These are phyloP conservation scores for Dichotomocladium elegans DNA, from an alignment of 371 early-diverging fungal genomes.

Conservation along the genomic window DNA sequence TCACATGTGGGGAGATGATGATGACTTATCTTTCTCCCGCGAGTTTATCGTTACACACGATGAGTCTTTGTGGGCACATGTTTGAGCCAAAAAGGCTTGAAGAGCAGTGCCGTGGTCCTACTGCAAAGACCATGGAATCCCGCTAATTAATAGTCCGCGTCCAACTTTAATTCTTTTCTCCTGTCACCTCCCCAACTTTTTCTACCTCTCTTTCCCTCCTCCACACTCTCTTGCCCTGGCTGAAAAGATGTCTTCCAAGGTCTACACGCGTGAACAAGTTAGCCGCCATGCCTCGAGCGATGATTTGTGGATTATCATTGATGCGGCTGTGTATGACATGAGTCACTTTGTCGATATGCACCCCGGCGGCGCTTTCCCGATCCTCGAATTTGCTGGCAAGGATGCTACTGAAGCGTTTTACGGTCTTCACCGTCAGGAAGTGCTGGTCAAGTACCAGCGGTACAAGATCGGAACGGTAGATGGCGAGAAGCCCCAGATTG, in stretches of 20 bases:
- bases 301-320: constrained; percentile 89
- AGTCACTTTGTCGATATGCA: constrained; percentile 57
- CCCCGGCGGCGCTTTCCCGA: constrained; percentile 86
- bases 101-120: too few species aligned
- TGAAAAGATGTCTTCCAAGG: constrained; percentile 28
- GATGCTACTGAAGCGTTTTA: constrained; percentile 77
- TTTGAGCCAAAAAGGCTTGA: too few species aligned
- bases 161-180: too few species aligned
- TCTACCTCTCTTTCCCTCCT: background rate
- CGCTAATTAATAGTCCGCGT: too few species aligned
- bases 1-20: too few species aligned
- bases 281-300: constrained; percentile 67
- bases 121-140: too few species aligned
- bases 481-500: constrained; percentile 28
- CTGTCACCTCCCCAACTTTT: background rate
- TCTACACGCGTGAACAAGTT: constrained; percentile 73
- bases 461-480: constrained; percentile 45
- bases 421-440: constrained; percentile 66
- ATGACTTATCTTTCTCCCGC: too few species aligned
- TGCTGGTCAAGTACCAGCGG: constrained; percentile 44
- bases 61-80: too few species aligned
- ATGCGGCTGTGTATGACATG: constrained; percentile 85
- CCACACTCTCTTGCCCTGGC: constrained; percentile 6
- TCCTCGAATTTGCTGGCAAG: constrained; percentile 60
- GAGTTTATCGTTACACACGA: too few species aligned